Percentiles rank a stretch among this genome's conserved stretches.
These are phyloP conservation scores for Colletotrichum sp. DNA, from an alignment of 2,329 filamentous ascomycete species.

Conservation along the genomic window DNA sequence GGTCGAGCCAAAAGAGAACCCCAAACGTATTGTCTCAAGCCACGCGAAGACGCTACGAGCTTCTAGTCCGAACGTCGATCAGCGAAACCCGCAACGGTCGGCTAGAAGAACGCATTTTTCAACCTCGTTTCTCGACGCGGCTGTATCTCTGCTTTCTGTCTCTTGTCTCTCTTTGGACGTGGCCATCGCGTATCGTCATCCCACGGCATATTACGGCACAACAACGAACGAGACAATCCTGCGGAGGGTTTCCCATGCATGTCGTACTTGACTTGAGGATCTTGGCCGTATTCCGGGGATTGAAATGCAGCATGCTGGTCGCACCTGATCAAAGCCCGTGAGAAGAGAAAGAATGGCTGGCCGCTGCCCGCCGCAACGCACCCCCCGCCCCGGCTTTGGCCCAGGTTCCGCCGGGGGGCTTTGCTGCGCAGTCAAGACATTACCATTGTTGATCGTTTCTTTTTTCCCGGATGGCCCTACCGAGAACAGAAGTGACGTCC, in stretches of 20 bases:
- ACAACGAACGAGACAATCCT: not conserved
- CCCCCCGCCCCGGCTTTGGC: not conserved
- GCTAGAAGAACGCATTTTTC: not conserved
- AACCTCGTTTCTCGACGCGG: not conserved
- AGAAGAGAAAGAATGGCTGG: not conserved
- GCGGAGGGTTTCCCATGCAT: not conserved
- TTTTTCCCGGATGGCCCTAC: slow-evolving; percentile 16
- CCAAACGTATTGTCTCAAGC: slow-evolving; percentile 17
- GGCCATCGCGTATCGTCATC: not conserved
- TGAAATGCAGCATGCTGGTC: not conserved
- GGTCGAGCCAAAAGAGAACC: not conserved
- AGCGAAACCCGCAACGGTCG: slow-evolving; percentile 5
- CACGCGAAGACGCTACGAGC: not conserved
- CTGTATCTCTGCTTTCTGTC: not conserved
- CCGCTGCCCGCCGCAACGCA: not conserved
- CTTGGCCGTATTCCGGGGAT: not conserved
- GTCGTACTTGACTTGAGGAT: not conserved
- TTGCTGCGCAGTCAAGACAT: not conserved
- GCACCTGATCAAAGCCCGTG: not conserved
- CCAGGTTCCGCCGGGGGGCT: not conserved
- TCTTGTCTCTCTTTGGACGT: not conserved
- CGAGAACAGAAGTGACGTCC: slow-evolving; percentile 21
- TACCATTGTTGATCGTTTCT: not conserved
- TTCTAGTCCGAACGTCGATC: slow-evolving; percentile 4
- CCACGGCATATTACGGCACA: not conserved